Base-by-base conservation (phyloP, 2,329 filamentous ascomycete genomes). In the Penicillium hordei region DNA sequence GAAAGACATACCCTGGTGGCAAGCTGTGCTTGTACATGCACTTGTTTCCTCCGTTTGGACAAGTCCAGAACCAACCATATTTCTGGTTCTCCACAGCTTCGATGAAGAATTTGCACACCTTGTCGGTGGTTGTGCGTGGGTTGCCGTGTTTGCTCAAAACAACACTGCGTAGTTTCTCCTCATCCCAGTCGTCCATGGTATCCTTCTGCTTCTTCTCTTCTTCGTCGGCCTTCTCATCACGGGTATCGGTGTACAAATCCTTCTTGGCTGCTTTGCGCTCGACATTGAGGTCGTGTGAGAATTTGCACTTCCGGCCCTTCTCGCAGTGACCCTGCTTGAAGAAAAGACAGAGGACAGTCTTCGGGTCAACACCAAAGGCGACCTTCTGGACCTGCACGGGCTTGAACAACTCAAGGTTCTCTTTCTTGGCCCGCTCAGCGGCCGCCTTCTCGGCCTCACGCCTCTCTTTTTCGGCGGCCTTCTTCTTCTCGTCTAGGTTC, bases 61-160 rank as follows among this genome's bases (percentile, higher is more conserved):
- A 99, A 59, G 87, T 83, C 94, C 94, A 99, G 79, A 99, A 97
- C 94, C 94, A 99, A 62, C 94, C 94, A 70, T 99, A 99, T 78
- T 97, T 99, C 70, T 92, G 90, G 72, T 99, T 94, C 78, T 99
- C 94, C 62, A 99, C 94, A 27, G 94, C 94, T 66, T 93, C 88
- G 73, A 97, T 94, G 75, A 99, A 99, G 82, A 81, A 96, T 78
- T 97, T 99, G 90, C 94, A 99, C 65, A 99, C 94, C 79, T 97
- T 99, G 74, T 99, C 94, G 46, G 94, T 99, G 5, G 90, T 90
- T 23, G 93, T 96, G 74, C 89, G 87, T 60, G 96, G 94, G 77
- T 99, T 99, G 52, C 94, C 94, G 77, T 99, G 96, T 81, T 99
- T 99, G 70, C 90, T 95, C 73, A 95, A 68, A 25, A 99, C 91